Percentiles rank a stretch among this genome's conserved stretches.
Conservation (phyloP, 2,329 filamentous ascomycete species). For the Alternaria gansuensis region DNA sequence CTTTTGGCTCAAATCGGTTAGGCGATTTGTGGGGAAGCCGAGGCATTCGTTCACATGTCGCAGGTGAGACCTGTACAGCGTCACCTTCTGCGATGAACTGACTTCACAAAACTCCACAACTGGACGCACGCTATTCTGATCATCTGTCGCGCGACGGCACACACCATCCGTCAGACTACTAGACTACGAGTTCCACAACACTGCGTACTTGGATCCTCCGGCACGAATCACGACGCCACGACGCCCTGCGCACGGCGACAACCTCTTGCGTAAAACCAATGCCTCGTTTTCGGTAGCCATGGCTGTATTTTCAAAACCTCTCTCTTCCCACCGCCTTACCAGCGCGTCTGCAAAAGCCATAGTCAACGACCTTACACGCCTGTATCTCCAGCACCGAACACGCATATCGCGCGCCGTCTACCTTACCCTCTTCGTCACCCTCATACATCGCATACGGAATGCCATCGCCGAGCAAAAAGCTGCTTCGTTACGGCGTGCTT, state of each 20-base stretch:
- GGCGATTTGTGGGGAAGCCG: conserved; percentile 34
- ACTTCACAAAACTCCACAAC: conserved; percentile 20
- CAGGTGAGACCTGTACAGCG: conserved; percentile 22
- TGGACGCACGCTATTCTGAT: conserved; percentile 3
- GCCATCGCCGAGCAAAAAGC: conserved; percentile 94
- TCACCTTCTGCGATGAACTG: conserved; percentile 18
- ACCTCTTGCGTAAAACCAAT: conserved; percentile 20
- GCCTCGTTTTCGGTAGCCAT: conserved; percentile 43
- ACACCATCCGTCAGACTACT: neutral
- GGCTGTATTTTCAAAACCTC: conserved; percentile 55
- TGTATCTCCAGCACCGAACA: conserved; percentile 53
- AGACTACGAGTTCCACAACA: neutral
- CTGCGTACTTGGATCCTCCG: neutral
- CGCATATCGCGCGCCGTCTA: conserved; percentile 56
- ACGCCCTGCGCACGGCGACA: conserved; percentile 8
- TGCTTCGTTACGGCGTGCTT: conserved; percentile 70
- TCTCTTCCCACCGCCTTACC: conserved; percentile 42
- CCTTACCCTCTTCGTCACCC: conserved; percentile 54
- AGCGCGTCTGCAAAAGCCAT: conserved; percentile 48
- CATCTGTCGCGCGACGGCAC: neutral
- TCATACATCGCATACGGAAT: conserved; percentile 81
- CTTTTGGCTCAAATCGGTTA: conserved; percentile 13
- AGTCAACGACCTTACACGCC: conserved; percentile 49
- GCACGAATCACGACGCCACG: conserved; percentile 10
- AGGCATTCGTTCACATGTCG: conserved; percentile 37